Base-by-base conservation (phyloP, 257 asterid genomes). In the Solanum okadae region DNA sequence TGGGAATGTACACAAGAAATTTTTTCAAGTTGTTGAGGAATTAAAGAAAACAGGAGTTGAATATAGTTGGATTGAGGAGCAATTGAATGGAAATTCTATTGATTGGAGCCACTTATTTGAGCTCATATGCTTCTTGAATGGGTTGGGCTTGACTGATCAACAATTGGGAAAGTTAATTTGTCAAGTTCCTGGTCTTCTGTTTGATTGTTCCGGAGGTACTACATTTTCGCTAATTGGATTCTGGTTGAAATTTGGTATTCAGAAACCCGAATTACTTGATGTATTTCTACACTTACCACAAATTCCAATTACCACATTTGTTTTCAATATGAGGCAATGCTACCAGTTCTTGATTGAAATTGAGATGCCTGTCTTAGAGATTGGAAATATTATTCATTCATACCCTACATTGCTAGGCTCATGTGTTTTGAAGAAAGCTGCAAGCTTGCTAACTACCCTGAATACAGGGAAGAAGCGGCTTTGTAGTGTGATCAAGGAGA, bases 321-420 rank as follows among this genome's bases (percentile, higher is more conserved):
- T 88, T 10, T 63, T 86, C 9, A 95, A 93, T 89, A 90, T 93
- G 52, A 63, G 56, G 52, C 86, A 91, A 42, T 90, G 94, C 91
- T 93, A 93, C 86, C 59, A 56, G 10, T 94, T 96, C 89, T 93
- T 96, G 34, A 40, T 92, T 29, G 92, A 91, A 84, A 88, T 94
- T 22, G 93, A 89, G 68, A 94, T 95, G 98, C 84, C 35, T 22
- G 89, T 73, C 86, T 84, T 77, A 87, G 95, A 92, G 86, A 94
- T 95, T 18, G 90, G 92, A 34, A 59, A 20, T 44, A 86, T 96
- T 37, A 82, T 93, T 59, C 78, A 90, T 84, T 89, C 92, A 14
- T 75, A 93, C 86, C 49, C 94, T 29, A 42, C 52, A 71, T 68
- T 95, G 52, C 92, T 96, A 29, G 96, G 98, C 52, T 91, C 95